Percentiles rank a stretch among this genome's conserved stretches.
Conservation (phyloP, 2,329 filamentous ascomycete species). For the Dothistroma pini region DNA sequence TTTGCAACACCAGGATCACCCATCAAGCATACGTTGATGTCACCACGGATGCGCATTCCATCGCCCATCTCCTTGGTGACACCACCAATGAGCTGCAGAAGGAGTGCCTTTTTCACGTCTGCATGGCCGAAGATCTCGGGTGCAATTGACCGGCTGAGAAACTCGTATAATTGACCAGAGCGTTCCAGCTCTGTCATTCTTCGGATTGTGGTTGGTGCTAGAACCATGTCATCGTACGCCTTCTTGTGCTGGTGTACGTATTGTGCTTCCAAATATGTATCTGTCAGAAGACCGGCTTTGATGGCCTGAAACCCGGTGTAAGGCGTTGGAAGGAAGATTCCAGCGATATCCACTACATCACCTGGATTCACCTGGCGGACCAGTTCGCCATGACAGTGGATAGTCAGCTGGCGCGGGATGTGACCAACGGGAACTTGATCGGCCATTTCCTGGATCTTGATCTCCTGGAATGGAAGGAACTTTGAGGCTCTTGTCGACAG, state of each 20-base stretch:
- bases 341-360: constrained; percentile 88
- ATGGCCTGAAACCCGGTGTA: constrained; percentile 99
- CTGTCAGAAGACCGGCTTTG: constrained; percentile 89
- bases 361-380: constrained; percentile 87
- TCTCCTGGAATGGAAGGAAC: constrained; percentile 94
- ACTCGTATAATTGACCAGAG: constrained; percentile 91
- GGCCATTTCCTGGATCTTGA: constrained; percentile 99
- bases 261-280: constrained; percentile 95
- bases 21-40: constrained; percentile 99
- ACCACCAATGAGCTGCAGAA: constrained; percentile 93
- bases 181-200: constrained; percentile 82
- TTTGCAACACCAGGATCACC: constrained; percentile 99
- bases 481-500: constrained; percentile 95
- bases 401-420: constrained; percentile 85
- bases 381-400: constrained; percentile 83
- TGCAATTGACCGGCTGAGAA: constrained; percentile 90
- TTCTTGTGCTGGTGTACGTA: constrained; percentile 96
- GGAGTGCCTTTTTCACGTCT: constrained; percentile 95
- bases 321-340: constrained; percentile 93
- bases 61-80: constrained; percentile 96
- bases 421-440: constrained; percentile 98
- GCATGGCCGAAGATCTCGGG: constrained; percentile 96
- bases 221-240: constrained; percentile 86
- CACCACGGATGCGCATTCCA: constrained; percentile 97
- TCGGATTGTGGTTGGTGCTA: constrained; percentile 74